Conservation (phyloP, 371 early-diverging fungal genomes). For the Mucor saturninus region DNA sequence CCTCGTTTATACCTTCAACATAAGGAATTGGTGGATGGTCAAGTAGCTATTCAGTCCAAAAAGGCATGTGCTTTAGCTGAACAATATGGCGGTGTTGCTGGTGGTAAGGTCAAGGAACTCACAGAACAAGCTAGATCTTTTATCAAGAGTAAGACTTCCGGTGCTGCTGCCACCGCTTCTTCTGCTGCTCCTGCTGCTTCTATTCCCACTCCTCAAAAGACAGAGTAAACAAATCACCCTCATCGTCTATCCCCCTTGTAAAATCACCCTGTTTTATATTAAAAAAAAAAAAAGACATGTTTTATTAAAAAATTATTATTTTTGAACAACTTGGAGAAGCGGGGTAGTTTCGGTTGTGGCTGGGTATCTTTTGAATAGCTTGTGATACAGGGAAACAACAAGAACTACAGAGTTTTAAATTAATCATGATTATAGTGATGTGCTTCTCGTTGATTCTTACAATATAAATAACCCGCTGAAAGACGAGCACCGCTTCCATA, state of each 20-base stretch:
- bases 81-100: conserved; percentile 41
- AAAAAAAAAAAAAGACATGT: neutral
- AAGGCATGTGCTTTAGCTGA: conserved; percentile 35
- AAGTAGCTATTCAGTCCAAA: conserved; percentile 46
- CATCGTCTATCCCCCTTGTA: no score
- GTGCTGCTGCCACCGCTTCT: neutral
- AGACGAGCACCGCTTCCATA: neutral
- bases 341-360: neutral
- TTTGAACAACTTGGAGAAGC: neutral
- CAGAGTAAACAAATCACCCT: no score
- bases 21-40: conserved; percentile 56
- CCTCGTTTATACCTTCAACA: conserved; percentile 61
- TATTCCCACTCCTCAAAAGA: neutral
- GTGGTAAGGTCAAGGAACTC: conserved; percentile 33
- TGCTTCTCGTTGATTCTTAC: neutral
- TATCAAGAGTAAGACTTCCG: conserved; percentile 14
- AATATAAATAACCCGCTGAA: neutral
- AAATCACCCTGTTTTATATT: neutral
- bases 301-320: neutral
- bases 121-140: conserved; percentile 13
- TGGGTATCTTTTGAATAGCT: conserved; percentile 1
- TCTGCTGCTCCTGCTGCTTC: neutral
- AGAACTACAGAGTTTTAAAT: neutral
- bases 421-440: no score
- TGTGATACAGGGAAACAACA: neutral